A percentile compares a stretch with the other conserved stretches of the same genome.
Conservation (phyloP, 345 rosid genomes). For the Gossypium anomalum region DNA sequence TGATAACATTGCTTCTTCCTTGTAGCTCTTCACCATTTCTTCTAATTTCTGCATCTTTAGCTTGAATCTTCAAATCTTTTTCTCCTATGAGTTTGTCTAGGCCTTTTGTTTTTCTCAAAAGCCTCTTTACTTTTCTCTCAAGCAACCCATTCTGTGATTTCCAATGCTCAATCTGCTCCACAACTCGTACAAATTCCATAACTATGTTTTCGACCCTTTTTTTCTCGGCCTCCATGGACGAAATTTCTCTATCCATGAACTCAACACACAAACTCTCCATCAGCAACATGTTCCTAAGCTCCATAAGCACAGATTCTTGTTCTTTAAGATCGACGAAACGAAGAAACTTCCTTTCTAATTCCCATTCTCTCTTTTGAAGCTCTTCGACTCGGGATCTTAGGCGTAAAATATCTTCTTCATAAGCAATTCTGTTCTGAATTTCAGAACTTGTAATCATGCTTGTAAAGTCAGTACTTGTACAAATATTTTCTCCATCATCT, state of each 20-base stretch:
- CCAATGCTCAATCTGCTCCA: constrained; percentile 33
- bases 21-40: constrained; percentile 28
- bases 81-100: constrained; percentile 30
- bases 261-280: constrained; percentile 39
- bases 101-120: constrained; percentile 34
- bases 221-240: constrained; percentile 40
- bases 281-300: constrained; percentile 38
- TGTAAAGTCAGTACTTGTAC: not conserved
- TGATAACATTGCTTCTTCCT: constrained; percentile 21
- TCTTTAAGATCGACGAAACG: constrained; percentile 48
- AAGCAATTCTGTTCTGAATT: not conserved
- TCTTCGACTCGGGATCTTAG: constrained; percentile 38
- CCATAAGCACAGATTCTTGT: constrained; percentile 50
- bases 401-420: constrained; percentile 33
- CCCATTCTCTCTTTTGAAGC: constrained; percentile 45
- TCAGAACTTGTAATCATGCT: constrained; percentile 16
- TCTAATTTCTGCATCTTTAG: constrained; percentile 34
- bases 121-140: constrained; percentile 44
- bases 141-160: constrained; percentile 43
- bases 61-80: constrained; percentile 30
- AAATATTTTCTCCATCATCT: constrained; percentile 23
- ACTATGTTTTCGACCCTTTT: constrained; percentile 36
- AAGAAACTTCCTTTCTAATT: constrained; percentile 37
- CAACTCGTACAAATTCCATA: constrained; percentile 30
- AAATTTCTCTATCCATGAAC: constrained; percentile 43